These are phyloP conservation scores for Brassica rapa DNA, from an alignment of 345 rosid species.

Conservation along the genomic window DNA sequence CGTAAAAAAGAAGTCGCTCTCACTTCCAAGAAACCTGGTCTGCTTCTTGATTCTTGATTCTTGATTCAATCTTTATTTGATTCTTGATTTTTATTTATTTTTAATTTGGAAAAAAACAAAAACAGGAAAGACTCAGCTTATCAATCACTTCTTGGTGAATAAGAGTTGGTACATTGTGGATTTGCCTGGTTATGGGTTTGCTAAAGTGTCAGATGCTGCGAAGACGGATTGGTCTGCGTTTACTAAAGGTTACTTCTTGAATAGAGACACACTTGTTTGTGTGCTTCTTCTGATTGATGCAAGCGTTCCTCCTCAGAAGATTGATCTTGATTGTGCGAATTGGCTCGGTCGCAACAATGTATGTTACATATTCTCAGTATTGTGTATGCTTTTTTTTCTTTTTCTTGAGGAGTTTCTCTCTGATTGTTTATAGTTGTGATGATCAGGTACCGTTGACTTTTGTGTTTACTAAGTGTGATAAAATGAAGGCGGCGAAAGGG, in stretches of 20 bases:
- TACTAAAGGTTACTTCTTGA: slow-evolving; percentile 90
- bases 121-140: slow-evolving; percentile 92
- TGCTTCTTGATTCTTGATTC: not conserved
- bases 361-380: not conserved
- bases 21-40: slow-evolving; percentile 96
- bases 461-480: slow-evolving; percentile 89
- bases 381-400: not conserved
- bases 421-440: not conserved
- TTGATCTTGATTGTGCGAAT: slow-evolving; percentile 89
- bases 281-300: slow-evolving; percentile 88
- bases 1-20: slow-evolving; percentile 89
- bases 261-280: slow-evolving; percentile 71
- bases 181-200: slow-evolving; percentile 98
- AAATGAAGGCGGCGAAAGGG: slow-evolving; percentile 72
- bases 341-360: slow-evolving; percentile 96
- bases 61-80: not conserved
- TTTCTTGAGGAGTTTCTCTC: not conserved
- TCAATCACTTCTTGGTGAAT: slow-evolving; percentile 91
- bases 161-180: slow-evolving; percentile 95
- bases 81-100: not conserved
- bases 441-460: slow-evolving; percentile 79
- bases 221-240: slow-evolving; percentile 87
- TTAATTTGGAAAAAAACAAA: not conserved
- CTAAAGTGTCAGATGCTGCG: slow-evolving; percentile 81
- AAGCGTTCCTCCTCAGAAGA: slow-evolving; percentile 89